A percentile compares a stretch with the other conserved stretches of the same genome.
phyloP scores from a whole-genome alignment of 2,329 filamentous ascomycete species.

The Nemania sp. region DNA sequence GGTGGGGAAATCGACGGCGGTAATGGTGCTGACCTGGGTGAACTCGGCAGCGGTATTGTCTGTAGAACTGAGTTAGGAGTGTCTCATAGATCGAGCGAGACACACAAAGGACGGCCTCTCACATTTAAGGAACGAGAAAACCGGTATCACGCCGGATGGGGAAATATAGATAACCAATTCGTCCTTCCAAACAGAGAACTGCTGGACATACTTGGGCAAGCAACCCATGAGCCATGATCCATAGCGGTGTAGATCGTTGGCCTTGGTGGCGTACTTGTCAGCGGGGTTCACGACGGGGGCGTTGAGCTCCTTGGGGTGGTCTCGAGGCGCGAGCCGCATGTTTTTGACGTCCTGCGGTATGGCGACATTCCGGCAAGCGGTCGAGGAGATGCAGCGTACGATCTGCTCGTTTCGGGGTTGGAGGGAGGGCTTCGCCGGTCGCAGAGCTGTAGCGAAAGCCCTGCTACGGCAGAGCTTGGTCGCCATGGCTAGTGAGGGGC shows the following conservation, averaged over 20 bases:
- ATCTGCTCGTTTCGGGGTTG: constrained; percentile 56
- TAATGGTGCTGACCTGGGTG: constrained; percentile 92
- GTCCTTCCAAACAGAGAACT: constrained; percentile 99
- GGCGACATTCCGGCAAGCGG: constrained; percentile 63
- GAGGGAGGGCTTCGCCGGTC: constrained; percentile 61
- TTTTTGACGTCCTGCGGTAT: constrained; percentile 73
- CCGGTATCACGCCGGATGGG: constrained; percentile 87
- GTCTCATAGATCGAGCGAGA: background rate
- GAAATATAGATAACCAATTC: constrained; percentile 95
- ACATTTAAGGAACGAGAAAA: constrained; percentile 94
- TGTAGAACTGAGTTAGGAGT: constrained; percentile 49
- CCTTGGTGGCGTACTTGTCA: constrained; percentile 91
- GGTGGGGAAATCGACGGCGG: constrained; percentile 94
- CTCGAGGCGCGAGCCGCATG: constrained; percentile 73
- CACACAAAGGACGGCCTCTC: constrained; percentile 28
- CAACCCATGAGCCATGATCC: constrained; percentile 97
- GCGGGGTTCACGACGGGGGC: constrained; percentile 88
- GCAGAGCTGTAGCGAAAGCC: constrained; percentile 67
- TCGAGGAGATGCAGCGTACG: constrained; percentile 63
- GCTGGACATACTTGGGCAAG: constrained; percentile 97
- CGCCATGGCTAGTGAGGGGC: constrained; percentile 63
- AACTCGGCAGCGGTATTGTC: constrained; percentile 98
- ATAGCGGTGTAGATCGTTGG: constrained; percentile 90
- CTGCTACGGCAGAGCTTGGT: constrained; percentile 69
- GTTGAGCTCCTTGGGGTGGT: constrained; percentile 73